Evolutionary conservation across 2,329 filamentous ascomycete genomes (phyloP).

Genomic region (Claviceps paspali): DNA sequence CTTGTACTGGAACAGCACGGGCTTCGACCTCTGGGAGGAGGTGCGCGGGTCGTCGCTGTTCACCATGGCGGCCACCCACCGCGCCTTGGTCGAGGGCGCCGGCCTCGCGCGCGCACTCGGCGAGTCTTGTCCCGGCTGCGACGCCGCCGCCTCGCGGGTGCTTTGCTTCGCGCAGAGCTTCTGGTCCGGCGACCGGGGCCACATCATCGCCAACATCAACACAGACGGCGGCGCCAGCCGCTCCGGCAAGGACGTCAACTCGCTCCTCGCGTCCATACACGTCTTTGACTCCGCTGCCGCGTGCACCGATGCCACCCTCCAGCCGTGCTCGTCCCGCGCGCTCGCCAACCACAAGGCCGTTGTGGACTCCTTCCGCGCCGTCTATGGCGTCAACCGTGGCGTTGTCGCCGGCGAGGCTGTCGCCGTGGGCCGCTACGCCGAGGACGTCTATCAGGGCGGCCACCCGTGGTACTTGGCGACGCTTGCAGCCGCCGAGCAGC

Average conservation of each 20-base stretch:
- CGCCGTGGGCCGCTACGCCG: constrained; percentile 51
- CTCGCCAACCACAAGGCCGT: constrained; percentile 64
- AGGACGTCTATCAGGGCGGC: constrained; percentile 61
- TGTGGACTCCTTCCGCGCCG: constrained; percentile 60
- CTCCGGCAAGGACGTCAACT: constrained; percentile 57
- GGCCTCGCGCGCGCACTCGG: constrained; percentile 49
- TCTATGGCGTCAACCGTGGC: constrained; percentile 53
- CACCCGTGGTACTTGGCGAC: constrained; percentile 75
- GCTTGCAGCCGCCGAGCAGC: constrained; percentile 61
- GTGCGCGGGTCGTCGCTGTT: constrained; percentile 66
- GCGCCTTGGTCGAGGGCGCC: constrained; percentile 52
- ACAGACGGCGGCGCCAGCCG: constrained; percentile 41
- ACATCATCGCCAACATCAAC: constrained; percentile 51
- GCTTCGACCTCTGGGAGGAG: constrained; percentile 77
- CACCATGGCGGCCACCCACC: constrained; percentile 54
- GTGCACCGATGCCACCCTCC: constrained; percentile 59
- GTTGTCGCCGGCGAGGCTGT: constrained; percentile 43
- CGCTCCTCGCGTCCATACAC: constrained; percentile 49
- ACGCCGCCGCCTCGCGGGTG: constrained; percentile 50
- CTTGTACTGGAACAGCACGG: constrained; percentile 52
- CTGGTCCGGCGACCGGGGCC: constrained; percentile 43
- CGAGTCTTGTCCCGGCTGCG: constrained; percentile 43
- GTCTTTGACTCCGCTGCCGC: constrained; percentile 51
- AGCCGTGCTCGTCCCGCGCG: constrained; percentile 56
- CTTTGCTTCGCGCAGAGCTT: constrained; percentile 62